These are phyloP conservation scores for Artomyces pyxidatus DNA, from an alignment of 768 basidiomycete genomes.

Conservation along the genomic window DNA sequence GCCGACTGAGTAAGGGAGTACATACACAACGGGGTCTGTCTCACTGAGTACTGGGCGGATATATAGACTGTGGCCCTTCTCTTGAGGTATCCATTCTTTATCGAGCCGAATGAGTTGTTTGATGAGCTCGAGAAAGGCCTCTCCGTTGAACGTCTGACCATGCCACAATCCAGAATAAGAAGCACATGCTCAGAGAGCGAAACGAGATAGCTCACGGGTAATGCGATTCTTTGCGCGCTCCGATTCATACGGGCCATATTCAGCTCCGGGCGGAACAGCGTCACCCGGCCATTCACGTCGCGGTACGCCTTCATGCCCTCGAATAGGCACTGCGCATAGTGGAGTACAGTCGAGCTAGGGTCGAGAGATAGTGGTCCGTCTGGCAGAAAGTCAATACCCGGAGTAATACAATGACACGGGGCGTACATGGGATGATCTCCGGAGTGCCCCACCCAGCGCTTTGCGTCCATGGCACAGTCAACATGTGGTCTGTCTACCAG, in stretches of 20 bases:
- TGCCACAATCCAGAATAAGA: neutral
- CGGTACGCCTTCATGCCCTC: slow-evolving; percentile 48
- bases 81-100: slow-evolving; percentile 41
- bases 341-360: slow-evolving; percentile 43
- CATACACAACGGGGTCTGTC: neutral
- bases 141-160: slow-evolving; percentile 36
- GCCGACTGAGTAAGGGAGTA: neutral
- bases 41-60: slow-evolving; percentile 35
- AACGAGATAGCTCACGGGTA: slow-evolving; percentile 18
- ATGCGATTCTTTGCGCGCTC: slow-evolving; percentile 33
- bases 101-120: slow-evolving; percentile 40
- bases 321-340: slow-evolving; percentile 44
- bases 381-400: slow-evolving; percentile 6
- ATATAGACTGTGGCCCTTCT: slow-evolving; percentile 42
- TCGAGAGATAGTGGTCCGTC: slow-evolving; percentile 40
- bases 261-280: slow-evolving; percentile 44
- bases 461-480: slow-evolving; percentile 32
- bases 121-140: slow-evolving; percentile 34
- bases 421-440: slow-evolving; percentile 36
- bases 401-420: neutral
- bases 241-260: slow-evolving; percentile 46
- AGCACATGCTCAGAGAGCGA: neutral
- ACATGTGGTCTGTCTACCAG: slow-evolving; percentile 30
- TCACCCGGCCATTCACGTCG: slow-evolving; percentile 32
- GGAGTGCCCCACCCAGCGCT: slow-evolving; percentile 37